A percentile compares a stretch with the other conserved stretches of the same genome.
phyloP scores from a whole-genome alignment of 768 basidiomycete genomes.

The Sporobolomyces pararoseus region DNA sequence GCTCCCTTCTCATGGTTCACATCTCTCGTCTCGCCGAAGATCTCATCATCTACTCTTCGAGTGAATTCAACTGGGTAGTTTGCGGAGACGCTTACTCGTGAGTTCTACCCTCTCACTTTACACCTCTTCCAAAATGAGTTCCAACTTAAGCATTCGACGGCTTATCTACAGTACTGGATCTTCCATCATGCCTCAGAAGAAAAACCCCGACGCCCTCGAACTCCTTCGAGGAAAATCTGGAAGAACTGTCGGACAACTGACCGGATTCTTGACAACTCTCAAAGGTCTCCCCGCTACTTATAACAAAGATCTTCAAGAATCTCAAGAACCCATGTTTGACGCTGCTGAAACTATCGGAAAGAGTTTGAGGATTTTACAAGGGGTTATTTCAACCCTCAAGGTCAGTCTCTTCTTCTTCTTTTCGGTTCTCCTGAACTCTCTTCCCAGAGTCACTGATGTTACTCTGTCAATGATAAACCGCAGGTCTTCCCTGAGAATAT shows the following conservation, averaged over 20 bases:
- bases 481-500: slow-evolving; percentile 88
- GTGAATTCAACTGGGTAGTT: slow-evolving; percentile 95
- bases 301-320: slow-evolving; percentile 98
- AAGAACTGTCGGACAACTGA: slow-evolving; percentile 91
- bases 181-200: slow-evolving; percentile 99
- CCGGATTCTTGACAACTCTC: slow-evolving; percentile 93
- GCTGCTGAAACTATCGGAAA: slow-evolving; percentile 82
- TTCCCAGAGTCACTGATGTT: not conserved
- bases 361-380: slow-evolving; percentile 86
- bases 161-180: slow-evolving; percentile 73
- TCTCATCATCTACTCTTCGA: slow-evolving; percentile 90
- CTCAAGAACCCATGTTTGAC: slow-evolving; percentile 96
- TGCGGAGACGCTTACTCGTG: slow-evolving; percentile 96
- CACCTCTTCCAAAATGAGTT: too few relatives aligned
- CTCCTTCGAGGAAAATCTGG: slow-evolving; percentile 92
- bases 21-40: slow-evolving; percentile 94
- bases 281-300: slow-evolving; percentile 98
- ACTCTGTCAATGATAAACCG: too few relatives aligned
- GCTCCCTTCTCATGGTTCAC: slow-evolving; percentile 84
- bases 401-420: slow-evolving; percentile 53
- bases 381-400: slow-evolving; percentile 84
- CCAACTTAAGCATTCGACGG: too few relatives aligned
- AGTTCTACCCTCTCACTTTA: slow-evolving; percentile 37
- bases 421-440: slow-evolving; percentile 5
- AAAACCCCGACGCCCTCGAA: slow-evolving; percentile 95